A percentile compares a stretch with the other conserved stretches of the same genome.
Evolutionary conservation across 192 early-diverging fungal species (phyloP).

Genomic region (Thamnidium elegans): DNA sequence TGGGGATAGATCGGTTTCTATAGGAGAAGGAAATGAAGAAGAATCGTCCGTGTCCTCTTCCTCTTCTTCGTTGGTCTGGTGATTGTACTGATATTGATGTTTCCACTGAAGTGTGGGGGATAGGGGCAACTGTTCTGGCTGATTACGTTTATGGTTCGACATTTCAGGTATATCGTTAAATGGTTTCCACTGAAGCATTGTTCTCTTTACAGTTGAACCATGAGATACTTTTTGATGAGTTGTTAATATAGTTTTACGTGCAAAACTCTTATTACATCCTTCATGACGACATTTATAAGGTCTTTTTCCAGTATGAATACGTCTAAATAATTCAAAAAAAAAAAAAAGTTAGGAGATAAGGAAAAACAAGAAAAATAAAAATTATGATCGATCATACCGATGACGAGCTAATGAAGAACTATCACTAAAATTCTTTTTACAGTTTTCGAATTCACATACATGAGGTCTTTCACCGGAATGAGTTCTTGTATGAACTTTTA

Average conservation of each 20-base stretch:
- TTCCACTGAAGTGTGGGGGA: conserved; percentile 4
- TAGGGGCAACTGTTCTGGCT: background rate
- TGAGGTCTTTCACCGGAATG: conserved; percentile 79
- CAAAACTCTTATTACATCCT: conserved; percentile 42
- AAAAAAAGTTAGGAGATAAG: background rate
- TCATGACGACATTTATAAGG: conserved; percentile 35
- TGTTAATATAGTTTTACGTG: conserved; percentile 52
- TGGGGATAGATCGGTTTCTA: no score
- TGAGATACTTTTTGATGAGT: conserved; percentile 40
- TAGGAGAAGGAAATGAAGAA: background rate
- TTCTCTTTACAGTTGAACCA: conserved; percentile 10
- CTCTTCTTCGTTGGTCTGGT: background rate
- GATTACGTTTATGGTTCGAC: background rate
- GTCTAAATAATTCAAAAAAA: conserved; percentile 16
- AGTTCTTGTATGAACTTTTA: conserved; percentile 77
- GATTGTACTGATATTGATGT: background rate
- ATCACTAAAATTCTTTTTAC: conserved; percentile 76
- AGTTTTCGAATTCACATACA: conserved; percentile 62
- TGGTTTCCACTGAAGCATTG: conserved; percentile 31
- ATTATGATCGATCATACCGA: conserved; percentile 39
- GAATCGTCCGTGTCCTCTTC: background rate
- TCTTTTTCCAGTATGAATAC: conserved; percentile 41
- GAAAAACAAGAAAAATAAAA: no score
- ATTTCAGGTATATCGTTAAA: conserved; percentile 23
- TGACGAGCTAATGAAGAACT: conserved; percentile 76